Evolutionary conservation across 306 rosid species (phyloP).

Genomic region (Cucurbita argyrosperma): DNA sequence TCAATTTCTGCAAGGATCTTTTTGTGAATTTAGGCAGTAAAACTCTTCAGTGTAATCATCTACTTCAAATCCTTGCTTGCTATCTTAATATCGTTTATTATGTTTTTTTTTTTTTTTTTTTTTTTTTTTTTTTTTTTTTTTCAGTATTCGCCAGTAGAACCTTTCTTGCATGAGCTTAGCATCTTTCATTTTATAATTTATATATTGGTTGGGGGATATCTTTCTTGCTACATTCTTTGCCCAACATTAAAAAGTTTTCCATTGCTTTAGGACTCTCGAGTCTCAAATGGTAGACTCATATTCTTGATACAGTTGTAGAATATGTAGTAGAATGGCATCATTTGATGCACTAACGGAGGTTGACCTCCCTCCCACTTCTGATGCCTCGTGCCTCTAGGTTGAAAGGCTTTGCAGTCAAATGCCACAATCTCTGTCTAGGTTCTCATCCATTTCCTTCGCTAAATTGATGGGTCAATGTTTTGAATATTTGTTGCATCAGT

Average conservation of each 20-base stretch:
- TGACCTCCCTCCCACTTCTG: not conserved
- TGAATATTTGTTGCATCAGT: not conserved
- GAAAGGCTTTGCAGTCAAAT: not conserved
- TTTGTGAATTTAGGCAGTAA: not conserved
- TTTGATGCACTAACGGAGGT: not conserved
- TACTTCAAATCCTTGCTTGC: not conserved
- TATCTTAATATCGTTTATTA: no score
- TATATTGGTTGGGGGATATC: not conserved
- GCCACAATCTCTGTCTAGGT: not conserved
- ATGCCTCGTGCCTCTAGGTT: not conserved
- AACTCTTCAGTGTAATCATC: not conserved
- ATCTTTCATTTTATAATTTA: not conserved
- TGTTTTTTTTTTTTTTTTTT: not conserved
- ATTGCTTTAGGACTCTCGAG: not conserved
- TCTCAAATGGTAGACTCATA: not conserved
- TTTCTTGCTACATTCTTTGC: not conserved
- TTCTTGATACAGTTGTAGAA: not conserved
- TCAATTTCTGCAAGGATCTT: not conserved
- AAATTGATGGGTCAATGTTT: not conserved
- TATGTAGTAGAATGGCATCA: not conserved
- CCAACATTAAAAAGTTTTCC: not conserved
- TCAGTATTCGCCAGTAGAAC: not conserved
- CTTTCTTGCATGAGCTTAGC: not conserved
- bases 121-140: not conserved
- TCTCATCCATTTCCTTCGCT: not conserved